Evolutionary conservation across 106 monocot species (phyloP).

Genomic region (Ottelia alismoides): DNA sequence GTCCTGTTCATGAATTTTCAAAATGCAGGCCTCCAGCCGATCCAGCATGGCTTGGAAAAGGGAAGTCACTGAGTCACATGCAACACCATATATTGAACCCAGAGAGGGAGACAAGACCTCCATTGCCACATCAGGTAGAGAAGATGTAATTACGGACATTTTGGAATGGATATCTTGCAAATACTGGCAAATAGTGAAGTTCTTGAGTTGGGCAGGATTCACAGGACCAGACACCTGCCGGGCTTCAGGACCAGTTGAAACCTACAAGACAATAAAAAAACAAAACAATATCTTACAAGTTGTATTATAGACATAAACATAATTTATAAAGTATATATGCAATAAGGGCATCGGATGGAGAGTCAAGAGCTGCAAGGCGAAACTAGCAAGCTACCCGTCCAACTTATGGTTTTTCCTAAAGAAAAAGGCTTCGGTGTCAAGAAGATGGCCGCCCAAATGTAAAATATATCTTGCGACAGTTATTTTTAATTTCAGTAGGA

Average conservation of each 20-base stretch:
- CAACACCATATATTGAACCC: constrained; percentile 60
- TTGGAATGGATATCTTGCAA: constrained; percentile 73
- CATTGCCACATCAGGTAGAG: constrained; percentile 40
- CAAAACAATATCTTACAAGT: not conserved
- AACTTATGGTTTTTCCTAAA: no score
- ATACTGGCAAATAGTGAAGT: constrained; percentile 81
- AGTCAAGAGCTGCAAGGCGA: no score
- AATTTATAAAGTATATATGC: no score
- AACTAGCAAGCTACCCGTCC: no score
- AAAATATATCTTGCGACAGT: no score
- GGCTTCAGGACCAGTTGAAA: constrained; percentile 84
- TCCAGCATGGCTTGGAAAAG: constrained; percentile 91
- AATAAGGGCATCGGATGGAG: no score
- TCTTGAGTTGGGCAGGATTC: constrained; percentile 72
- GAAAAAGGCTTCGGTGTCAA: no score
- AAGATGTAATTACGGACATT: constrained; percentile 29
- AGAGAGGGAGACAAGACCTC: constrained; percentile 73
- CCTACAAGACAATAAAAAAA: constrained; percentile 18
- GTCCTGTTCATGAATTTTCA: constrained; percentile 78
- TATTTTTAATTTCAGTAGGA: no score
- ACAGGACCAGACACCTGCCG: constrained; percentile 79
- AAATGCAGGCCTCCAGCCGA: constrained; percentile 59
- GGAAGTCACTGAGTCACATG: constrained; percentile 65
- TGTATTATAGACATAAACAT: not conserved
- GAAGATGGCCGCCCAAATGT: no score